Percentiles rank a stretch among this genome's conserved stretches.
Evolutionary conservation across 129 eudicot species (phyloP).

Genomic region (Centaurea solstitialis): DNA sequence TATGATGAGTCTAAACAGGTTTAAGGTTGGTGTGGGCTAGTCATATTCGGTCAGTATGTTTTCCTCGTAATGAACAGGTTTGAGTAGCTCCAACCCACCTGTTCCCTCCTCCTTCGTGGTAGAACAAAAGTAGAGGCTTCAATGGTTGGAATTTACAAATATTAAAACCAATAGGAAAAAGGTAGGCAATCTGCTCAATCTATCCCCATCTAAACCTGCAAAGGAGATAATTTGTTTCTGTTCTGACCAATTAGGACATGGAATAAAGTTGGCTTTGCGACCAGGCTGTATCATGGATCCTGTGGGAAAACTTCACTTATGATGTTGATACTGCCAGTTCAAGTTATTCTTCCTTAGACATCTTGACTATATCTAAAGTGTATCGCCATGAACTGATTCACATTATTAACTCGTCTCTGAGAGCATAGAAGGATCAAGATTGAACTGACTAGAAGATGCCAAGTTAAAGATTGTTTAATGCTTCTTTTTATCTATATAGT

Average conservation of each 20-base stretch:
- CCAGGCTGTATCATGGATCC: background rate
- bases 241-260: background rate
- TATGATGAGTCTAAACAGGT: background rate
- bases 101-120: background rate
- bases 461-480: background rate
- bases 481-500: background rate
- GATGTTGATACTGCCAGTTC: background rate
- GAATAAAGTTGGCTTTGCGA: background rate
- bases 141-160: background rate
- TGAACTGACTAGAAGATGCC: background rate
- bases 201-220: background rate
- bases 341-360: background rate
- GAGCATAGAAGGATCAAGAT: background rate
- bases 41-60: background rate
- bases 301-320: background rate
- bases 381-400: background rate
- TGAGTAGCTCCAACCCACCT: background rate
- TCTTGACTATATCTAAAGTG: background rate
- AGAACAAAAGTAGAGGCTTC: background rate
- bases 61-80: background rate
- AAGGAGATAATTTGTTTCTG: background rate
- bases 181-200: background rate
- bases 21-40: background rate
- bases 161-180: background rate
- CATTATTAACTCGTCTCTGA: background rate